Evolutionary conservation across 2,329 filamentous ascomycete genomes (phyloP).

Genomic region (Neonectria ditissima): DNA sequence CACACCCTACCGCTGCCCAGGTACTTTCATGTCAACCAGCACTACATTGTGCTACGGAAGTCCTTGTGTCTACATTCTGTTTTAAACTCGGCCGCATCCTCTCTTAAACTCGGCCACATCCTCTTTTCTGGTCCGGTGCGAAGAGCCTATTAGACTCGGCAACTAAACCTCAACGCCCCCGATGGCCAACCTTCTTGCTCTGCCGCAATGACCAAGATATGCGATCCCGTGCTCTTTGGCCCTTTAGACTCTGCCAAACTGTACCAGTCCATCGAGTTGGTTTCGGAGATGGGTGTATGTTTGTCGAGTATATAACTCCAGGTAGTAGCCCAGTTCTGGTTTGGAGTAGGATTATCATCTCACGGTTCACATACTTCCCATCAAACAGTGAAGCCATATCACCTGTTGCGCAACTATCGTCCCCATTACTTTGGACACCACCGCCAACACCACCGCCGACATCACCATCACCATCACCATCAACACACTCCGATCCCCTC

Average conservation of each 20-base stretch:
- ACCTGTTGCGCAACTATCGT: neutral
- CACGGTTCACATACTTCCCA: neutral
- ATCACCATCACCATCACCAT: neutral
- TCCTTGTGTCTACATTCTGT: too few species aligned
- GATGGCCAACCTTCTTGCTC: neutral
- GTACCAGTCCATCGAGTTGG: neutral
- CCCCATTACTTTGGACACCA: neutral
- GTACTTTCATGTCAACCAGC: too few species aligned
- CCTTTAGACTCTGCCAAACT: neutral
- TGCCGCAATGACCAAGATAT: neutral
- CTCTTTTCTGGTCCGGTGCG: neutral
- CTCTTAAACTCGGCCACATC: neutral
- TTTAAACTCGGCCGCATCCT: neutral
- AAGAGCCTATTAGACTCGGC: neutral
- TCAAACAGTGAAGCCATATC: neutral
- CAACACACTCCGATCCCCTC: too few species aligned
- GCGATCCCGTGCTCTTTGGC: too few species aligned
- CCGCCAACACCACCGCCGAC: neutral
- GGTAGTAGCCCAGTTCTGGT: neutral
- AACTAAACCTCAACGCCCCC: neutral
- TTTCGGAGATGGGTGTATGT: neutral
- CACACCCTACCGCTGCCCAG: too few species aligned
- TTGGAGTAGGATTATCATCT: neutral
- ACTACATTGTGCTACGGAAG: too few species aligned
- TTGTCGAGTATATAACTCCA: neutral